Evolutionary conservation across 2,329 filamentous ascomycete genomes (phyloP).

Genomic region (Beauveria australis): DNA sequence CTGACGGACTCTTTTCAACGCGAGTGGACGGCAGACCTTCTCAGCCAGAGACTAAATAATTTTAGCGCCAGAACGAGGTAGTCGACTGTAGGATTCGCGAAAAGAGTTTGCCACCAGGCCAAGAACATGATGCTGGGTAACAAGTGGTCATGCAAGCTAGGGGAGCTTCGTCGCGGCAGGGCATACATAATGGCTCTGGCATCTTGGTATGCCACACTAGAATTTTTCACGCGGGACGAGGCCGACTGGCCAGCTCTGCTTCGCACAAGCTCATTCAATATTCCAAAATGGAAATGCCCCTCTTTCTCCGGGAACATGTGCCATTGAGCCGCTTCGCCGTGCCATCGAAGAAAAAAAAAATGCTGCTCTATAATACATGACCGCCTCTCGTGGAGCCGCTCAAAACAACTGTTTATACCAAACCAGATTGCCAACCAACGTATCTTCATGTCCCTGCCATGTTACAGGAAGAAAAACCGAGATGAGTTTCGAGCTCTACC

Average conservation of each 20-base stretch:
- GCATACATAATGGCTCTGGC: too few species aligned
- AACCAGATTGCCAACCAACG: neutral
- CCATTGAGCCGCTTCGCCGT: neutral
- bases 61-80: too few species aligned
- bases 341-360: neutral
- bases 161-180: too few species aligned
- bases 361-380: conserved; percentile 4
- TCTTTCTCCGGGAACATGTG: neutral
- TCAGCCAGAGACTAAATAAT: too few species aligned
- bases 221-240: neutral
- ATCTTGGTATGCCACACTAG: too few species aligned
- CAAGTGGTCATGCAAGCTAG: too few species aligned
- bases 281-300: neutral
- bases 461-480: conserved; percentile 13
- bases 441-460: conserved; percentile 8
- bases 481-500: neutral
- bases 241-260: neutral
- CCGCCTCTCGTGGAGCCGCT: neutral
- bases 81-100: too few species aligned
- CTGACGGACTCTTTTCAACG: neutral
- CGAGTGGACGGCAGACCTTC: too few species aligned
- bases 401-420: neutral
- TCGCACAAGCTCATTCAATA: neutral
- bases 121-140: too few species aligned
- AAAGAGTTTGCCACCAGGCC: too few species aligned